Evolutionary conservation across 75 land plant genomes (phyloP).

Genomic region (Cryptomeria japonica): DNA sequence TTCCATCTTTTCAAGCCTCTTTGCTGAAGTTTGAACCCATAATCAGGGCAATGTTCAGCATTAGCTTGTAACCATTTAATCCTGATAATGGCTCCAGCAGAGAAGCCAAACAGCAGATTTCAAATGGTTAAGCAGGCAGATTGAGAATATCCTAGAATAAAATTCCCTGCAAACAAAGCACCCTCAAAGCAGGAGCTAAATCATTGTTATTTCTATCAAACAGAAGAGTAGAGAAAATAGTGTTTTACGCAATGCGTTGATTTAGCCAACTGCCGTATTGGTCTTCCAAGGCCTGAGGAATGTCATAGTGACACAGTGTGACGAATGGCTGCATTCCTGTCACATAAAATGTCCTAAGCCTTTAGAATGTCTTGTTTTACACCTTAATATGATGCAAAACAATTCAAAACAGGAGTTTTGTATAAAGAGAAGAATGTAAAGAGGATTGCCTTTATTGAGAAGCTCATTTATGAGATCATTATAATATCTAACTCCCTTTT

Average conservation of each 20-base stretch:
- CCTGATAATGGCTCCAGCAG: too few species aligned
- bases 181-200: too few species aligned
- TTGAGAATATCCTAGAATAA: too few species aligned
- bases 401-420: neutral
- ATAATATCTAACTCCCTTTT: constrained; percentile 30
- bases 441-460: constrained; percentile 25
- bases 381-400: neutral
- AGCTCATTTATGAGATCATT: constrained; percentile 32
- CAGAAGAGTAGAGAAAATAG: neutral
- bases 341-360: neutral
- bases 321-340: constrained; percentile 66
- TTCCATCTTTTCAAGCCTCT: too few species aligned
- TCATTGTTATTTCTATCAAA: too few species aligned
- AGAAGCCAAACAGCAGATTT: too few species aligned
- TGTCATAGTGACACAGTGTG: constrained; percentile 50
- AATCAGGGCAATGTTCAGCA: too few species aligned
- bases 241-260: constrained; percentile 44
- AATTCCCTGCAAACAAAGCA: too few species aligned
- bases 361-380: constrained; percentile 5
- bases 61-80: too few species aligned
- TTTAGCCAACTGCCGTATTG: constrained; percentile 56
- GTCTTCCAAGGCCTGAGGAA: constrained; percentile 62
- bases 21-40: too few species aligned
- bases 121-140: too few species aligned
- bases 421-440: neutral